Evolutionary conservation across 73 alveolate genomes (phyloP).

Genomic region (Paramecium tetraurelia): DNA sequence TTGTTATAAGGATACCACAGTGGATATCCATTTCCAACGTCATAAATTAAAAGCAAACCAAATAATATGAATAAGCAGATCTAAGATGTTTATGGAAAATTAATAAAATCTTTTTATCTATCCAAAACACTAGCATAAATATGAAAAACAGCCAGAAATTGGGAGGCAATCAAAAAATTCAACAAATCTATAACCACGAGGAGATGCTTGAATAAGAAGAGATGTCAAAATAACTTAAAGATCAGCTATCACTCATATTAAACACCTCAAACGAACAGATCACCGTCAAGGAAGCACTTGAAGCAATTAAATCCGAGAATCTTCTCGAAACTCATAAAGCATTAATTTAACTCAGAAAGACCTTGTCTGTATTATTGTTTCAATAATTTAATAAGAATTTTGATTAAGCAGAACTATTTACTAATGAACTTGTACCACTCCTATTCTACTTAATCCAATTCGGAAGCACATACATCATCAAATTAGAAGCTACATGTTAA

Average conservation of each 20-base stretch:
- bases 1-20: neutral
- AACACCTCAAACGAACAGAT: neutral
- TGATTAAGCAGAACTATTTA: neutral
- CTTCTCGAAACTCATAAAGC: neutral
- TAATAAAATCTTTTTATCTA: neutral
- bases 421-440: neutral
- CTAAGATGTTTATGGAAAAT: neutral
- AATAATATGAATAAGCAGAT: neutral
- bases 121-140: neutral
- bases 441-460: neutral
- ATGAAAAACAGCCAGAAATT: neutral
- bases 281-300: neutral
- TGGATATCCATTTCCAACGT: neutral
- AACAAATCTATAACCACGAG: neutral
- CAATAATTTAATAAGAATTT: slow-evolving; percentile 10
- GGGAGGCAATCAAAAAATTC: neutral
- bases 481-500: neutral
- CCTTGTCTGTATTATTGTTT: neutral
- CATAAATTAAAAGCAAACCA: neutral
- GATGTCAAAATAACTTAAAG: neutral
- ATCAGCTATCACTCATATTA: neutral
- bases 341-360: neutral
- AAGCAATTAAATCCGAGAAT: neutral
- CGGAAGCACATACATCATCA: neutral
- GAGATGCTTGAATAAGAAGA: neutral